Evolutionary conservation across 225 moss, liverwort and hornwort species (phyloP).

Genomic region (Sphagnum contortum): DNA sequence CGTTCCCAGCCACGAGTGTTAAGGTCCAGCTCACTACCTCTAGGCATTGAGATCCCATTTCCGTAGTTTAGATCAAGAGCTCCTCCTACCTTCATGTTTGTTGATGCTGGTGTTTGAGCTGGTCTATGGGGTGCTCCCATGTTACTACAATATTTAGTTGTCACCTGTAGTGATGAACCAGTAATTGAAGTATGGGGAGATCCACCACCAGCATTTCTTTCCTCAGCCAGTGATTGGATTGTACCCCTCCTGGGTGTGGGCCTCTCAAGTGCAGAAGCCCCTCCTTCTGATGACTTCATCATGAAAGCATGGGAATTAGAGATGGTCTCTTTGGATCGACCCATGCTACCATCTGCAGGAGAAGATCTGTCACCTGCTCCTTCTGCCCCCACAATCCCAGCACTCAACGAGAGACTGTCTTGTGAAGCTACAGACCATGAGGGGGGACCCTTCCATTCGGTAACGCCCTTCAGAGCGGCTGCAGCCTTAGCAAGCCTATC

Average conservation of each 20-base stretch:
- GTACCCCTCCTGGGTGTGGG: conserved; percentile 54
- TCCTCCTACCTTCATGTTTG: conserved; percentile 9
- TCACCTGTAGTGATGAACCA: conserved; percentile 34
- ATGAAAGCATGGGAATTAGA: conserved; percentile 6
- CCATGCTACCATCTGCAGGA: conserved; percentile 6
- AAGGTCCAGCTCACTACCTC: conserved; percentile 20
- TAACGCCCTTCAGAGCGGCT: conserved; percentile 12
- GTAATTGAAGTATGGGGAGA: neutral
- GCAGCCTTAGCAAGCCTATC: conserved; percentile 28
- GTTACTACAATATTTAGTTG: conserved; percentile 20
- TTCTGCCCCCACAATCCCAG: conserved; percentile 27
- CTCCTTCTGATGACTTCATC: conserved; percentile 1
- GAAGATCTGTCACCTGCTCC: conserved; percentile 27
- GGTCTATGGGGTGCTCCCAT: conserved; percentile 6
- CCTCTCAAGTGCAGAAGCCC: conserved; percentile 36
- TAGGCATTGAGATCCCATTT: conserved; percentile 10
- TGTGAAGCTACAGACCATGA: conserved; percentile 16
- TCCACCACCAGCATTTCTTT: neutral
- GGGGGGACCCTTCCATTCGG: conserved; percentile 8
- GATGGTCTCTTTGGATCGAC: too few relatives aligned
- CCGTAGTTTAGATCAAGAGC: conserved; percentile 21
- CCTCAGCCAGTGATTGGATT: conserved; percentile 34
- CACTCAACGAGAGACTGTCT: conserved; percentile 7
- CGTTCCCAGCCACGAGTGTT: conserved; percentile 28
- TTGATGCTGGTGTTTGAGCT: conserved; percentile 3